Evolutionary conservation across 2,329 filamentous ascomycete genomes (phyloP).

Genomic region (Colletotrichum endophyticum): DNA sequence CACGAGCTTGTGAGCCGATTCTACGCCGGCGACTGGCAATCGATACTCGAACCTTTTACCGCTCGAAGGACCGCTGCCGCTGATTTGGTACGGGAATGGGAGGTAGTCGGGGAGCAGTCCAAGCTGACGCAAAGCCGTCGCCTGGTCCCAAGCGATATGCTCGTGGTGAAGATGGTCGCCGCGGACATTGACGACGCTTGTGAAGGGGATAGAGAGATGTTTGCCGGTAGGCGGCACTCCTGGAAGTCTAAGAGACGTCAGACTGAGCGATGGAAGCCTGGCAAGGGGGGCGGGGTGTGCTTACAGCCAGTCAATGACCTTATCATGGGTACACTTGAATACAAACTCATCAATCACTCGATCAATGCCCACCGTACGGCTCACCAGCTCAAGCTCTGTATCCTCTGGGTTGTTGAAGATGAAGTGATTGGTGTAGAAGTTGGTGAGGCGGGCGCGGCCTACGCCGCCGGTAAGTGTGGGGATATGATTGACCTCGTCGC

Average conservation of each 20-base stretch:
- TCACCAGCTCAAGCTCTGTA: conserved; percentile 70
- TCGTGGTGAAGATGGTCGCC: conserved; percentile 70
- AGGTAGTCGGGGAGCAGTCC: conserved; percentile 64
- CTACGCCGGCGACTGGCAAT: conserved; percentile 34
- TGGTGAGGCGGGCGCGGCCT: conserved; percentile 64
- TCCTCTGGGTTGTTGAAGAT: conserved; percentile 76
- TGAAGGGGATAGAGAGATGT: conserved; percentile 63
- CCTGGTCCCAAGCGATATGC: conserved; percentile 73
- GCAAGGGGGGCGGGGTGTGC: conserved; percentile 27
- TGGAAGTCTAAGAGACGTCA: conserved; percentile 41
- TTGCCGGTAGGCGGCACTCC: conserved; percentile 60
- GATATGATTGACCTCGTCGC: conserved; percentile 11
- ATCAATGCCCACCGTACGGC: conserved; percentile 74
- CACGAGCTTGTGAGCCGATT: conserved; percentile 36
- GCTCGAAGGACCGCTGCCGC: neutral
- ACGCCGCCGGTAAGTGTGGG: conserved; percentile 68
- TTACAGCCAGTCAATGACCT: conserved; percentile 72
- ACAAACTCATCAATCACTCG: conserved; percentile 76
- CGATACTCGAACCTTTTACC: conserved; percentile 30
- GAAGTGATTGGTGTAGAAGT: conserved; percentile 77
- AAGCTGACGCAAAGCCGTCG: conserved; percentile 64
- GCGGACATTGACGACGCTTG: conserved; percentile 66
- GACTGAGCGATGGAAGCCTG: neutral
- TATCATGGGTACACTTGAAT: conserved; percentile 67
- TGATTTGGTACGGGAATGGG: conserved; percentile 52